Evolutionary conservation across 1,139 yeast genomes (phyloP).

Genomic region (Yamadazyma taylorii): DNA sequence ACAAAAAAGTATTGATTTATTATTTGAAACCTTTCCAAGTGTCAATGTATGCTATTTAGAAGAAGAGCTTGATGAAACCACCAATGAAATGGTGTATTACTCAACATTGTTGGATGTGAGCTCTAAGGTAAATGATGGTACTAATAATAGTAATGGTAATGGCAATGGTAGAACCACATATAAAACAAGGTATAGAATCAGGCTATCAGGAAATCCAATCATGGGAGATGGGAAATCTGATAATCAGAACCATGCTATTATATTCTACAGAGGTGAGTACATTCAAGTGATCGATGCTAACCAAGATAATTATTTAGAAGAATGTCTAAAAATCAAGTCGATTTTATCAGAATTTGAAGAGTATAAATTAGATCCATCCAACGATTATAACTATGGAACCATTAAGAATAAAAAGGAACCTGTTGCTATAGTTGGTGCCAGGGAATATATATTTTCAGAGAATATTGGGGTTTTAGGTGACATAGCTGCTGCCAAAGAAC

Average conservation of each 20-base stretch:
- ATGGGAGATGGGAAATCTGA: conserved; percentile 91
- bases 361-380: conserved; percentile 29
- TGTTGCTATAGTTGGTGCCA: conserved; percentile 84
- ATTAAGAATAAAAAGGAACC: conserved; percentile 12
- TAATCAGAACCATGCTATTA: conserved; percentile 77
- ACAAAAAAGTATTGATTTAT: conserved; percentile 51
- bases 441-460: conserved; percentile 87
- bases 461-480: conserved; percentile 86
- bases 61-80: conserved; percentile 36
- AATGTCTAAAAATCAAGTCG: conserved; percentile 77
- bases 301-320: conserved; percentile 85
- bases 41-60: conserved; percentile 61
- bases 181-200: conserved; percentile 52
- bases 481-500: conserved; percentile 92
- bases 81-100: conserved; percentile 42
- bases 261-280: conserved; percentile 82
- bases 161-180: conserved; percentile 43
- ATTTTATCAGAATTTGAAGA: conserved; percentile 82
- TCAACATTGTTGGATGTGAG: conserved; percentile 64
- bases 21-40: conserved; percentile 63
- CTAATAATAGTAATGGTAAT: too few species aligned
- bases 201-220: conserved; percentile 81
- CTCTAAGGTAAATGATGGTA: conserved; percentile 25
- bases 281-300: conserved; percentile 87
- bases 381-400: conserved; percentile 50